Base-by-base conservation (phyloP, 2,329 filamentous ascomycete genomes). In the Fusarium sp. region DNA sequence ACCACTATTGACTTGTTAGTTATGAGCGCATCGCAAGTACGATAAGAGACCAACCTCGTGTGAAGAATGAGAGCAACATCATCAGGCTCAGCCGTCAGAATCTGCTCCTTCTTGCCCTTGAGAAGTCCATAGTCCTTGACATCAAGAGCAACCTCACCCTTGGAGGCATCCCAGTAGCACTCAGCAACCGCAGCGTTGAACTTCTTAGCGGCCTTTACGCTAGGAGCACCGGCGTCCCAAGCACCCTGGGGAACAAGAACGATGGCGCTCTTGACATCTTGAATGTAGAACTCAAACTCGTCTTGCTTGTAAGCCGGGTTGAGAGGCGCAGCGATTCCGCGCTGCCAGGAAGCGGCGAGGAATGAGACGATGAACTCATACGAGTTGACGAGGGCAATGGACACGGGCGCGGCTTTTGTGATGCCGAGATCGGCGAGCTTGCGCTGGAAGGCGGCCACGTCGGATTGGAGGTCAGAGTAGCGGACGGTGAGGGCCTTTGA, bases 231-330 rank as follows among this genome's bases (percentile, higher is more conserved):
- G 69, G 88, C 84, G 12, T 83, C 82, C 72, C 88, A 91, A 15
- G 89, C 87, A 17, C 91, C 92, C 70, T 83, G 84, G 14, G 93
- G 92, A 11, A 96, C 90, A 34, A 96, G 83, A 30, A 93, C 87
- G 60, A 96, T 82, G 32, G 90, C 90, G 7, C 93, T 95, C 75
- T 89, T 92, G 71, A 96, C 84, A 76, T 97, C 93, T 68, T 94
- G 90, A 74, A 97, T 95, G 79, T 96, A 96, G 80, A 96, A 96
- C 77, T 96, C 93, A 77, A 95, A 96, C 78, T 96, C 93, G 57
- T 89, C 89, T 79, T 96, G 92, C 82, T 94, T 96, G 83, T 96
- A 96, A 43, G 89, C 90, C 39, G 93, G 89, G 78, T 97, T 96
- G 68, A 97, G 82, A n/a, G 93, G 93, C 4, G 93, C 93, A 9